These are phyloP conservation scores for Neurospora crassa DNA, from an alignment of 2,329 filamentous ascomycete genomes.

Conservation along the genomic window DNA sequence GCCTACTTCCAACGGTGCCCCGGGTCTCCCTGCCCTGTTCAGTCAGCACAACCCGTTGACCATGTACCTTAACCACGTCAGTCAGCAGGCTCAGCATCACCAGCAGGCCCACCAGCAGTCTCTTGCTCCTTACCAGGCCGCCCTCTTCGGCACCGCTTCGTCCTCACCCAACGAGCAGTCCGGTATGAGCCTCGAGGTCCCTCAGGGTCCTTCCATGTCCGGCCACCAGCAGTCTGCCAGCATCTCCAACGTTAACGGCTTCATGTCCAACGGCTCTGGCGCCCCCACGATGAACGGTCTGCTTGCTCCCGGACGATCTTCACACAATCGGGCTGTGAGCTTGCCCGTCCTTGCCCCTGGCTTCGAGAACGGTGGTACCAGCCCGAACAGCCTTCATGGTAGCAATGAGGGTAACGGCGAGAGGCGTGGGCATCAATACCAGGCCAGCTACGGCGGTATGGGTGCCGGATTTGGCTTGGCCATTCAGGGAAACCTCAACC, in stretches of 20 bases:
- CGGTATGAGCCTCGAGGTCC: slow-evolving; percentile 43
- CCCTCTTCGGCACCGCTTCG: slow-evolving; percentile 66
- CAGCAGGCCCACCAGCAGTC: slow-evolving; percentile 66
- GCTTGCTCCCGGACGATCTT: slow-evolving; percentile 56
- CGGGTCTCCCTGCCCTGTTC: slow-evolving; percentile 63
- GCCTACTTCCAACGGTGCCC: slow-evolving; percentile 45
- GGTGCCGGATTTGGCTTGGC: slow-evolving; percentile 50
- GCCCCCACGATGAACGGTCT: slow-evolving; percentile 67
- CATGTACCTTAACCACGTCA: slow-evolving; percentile 82
- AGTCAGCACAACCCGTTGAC: slow-evolving; percentile 86
- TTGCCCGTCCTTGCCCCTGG: slow-evolving; percentile 63
- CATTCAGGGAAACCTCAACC: slow-evolving; percentile 54
- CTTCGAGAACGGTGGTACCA: slow-evolving; percentile 50
- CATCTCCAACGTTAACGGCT: slow-evolving; percentile 49
- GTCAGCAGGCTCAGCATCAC: slow-evolving; percentile 61
- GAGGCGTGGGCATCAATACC: slow-evolving; percentile 57
- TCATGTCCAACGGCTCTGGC: slow-evolving; percentile 42
- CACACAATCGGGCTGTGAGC: slow-evolving; percentile 76
- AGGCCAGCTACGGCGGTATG: slow-evolving; percentile 52
- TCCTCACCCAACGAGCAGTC: slow-evolving; percentile 42
- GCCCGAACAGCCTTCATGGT: slow-evolving; percentile 38
- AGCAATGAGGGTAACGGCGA: slow-evolving; percentile 35
- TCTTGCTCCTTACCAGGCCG: slow-evolving; percentile 66
- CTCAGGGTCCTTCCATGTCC: slow-evolving; percentile 46
- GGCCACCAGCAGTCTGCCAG: slow-evolving; percentile 58